Percentiles rank a stretch among this genome's conserved stretches.
These are phyloP conservation scores for Cryptococcus sp. DNA, from an alignment of 1,284 basidiomycete species.

Conservation along the genomic window DNA sequence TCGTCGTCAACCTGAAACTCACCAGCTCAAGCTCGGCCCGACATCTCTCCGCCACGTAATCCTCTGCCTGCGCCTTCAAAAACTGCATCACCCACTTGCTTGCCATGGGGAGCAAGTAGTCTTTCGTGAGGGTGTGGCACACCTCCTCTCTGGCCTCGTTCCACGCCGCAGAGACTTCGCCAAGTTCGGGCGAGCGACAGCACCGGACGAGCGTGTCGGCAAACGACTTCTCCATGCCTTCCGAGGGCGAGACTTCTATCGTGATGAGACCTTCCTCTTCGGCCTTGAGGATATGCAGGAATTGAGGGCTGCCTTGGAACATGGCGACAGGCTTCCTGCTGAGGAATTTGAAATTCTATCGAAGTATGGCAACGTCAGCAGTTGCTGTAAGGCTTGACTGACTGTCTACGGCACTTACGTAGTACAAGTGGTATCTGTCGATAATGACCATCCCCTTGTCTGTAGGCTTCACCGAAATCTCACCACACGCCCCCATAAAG, in stretches of 20 bases:
- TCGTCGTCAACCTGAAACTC: slow-evolving; percentile 34
- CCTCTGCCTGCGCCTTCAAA: slow-evolving; percentile 86
- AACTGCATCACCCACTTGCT: slow-evolving; percentile 86
- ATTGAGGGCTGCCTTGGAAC: slow-evolving; percentile 71
- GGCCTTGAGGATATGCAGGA: slow-evolving; percentile 86
- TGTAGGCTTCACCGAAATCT: slow-evolving; percentile 81
- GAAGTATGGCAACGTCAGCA: background rate
- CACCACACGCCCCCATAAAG: slow-evolving; percentile 70
- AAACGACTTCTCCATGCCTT: slow-evolving; percentile 62
- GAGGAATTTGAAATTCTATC: slow-evolving; percentile 92
- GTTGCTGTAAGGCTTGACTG: background rate
- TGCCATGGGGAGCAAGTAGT: slow-evolving; percentile 70
- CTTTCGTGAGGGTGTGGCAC: slow-evolving; percentile 71
- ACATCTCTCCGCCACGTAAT: slow-evolving; percentile 67
- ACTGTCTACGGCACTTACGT: slow-evolving; percentile 58
- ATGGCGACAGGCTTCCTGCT: slow-evolving; percentile 71
- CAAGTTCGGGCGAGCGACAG: slow-evolving; percentile 80
- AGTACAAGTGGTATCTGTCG: slow-evolving; percentile 83
- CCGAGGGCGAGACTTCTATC: slow-evolving; percentile 67
- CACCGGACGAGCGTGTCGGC: slow-evolving; percentile 67
- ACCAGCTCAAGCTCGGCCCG: slow-evolving; percentile 69
- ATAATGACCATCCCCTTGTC: slow-evolving; percentile 89
- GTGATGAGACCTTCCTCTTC: slow-evolving; percentile 84
- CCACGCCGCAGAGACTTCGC: slow-evolving; percentile 85
- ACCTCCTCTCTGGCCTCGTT: slow-evolving; percentile 80